Percentiles rank a stretch among this genome's conserved stretches.
Evolutionary conservation across 2,329 filamentous ascomycete species (phyloP).

Genomic region (Penicillium psychrosexuale): DNA sequence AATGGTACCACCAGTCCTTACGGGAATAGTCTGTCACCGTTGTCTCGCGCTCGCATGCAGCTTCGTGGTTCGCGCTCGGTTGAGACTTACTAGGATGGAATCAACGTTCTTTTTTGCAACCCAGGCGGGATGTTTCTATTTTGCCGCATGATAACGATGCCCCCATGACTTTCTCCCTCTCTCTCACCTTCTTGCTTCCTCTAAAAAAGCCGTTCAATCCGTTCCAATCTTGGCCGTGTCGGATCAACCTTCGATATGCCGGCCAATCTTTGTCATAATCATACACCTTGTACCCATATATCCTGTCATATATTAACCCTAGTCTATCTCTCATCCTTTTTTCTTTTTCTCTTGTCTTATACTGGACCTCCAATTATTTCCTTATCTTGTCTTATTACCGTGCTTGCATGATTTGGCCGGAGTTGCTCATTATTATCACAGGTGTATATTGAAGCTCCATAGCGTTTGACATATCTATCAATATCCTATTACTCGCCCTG

Average conservation of each 20-base stretch:
- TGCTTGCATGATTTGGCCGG: slow-evolving; percentile 10
- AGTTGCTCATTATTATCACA: slow-evolving; percentile 1
- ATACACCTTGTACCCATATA: neutral
- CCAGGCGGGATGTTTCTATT: neutral
- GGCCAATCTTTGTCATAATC: neutral
- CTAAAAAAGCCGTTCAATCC: slow-evolving; percentile 10
- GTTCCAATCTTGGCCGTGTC: neutral
- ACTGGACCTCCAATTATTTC: neutral
- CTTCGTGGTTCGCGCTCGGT: slow-evolving; percentile 26
- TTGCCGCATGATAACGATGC: slow-evolving; percentile 19
- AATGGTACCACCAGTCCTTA: slow-evolving; percentile 7
- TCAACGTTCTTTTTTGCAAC: neutral
- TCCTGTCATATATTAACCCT: neutral
- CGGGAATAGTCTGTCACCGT: slow-evolving; percentile 17
- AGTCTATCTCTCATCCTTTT: neutral
- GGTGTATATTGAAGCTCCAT: neutral
- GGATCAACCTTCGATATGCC: neutral
- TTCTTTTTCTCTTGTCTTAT: neutral
- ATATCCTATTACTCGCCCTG: neutral
- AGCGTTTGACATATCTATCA: neutral
- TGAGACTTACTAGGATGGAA: slow-evolving; percentile 21
- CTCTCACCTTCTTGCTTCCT: neutral
- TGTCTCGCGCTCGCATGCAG: slow-evolving; percentile 21
- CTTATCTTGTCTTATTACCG: slow-evolving; percentile 1
- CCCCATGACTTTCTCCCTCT: slow-evolving; percentile 13